Conservation (phyloP, 179 eudicot genomes). For the Pouteria campechiana region DNA sequence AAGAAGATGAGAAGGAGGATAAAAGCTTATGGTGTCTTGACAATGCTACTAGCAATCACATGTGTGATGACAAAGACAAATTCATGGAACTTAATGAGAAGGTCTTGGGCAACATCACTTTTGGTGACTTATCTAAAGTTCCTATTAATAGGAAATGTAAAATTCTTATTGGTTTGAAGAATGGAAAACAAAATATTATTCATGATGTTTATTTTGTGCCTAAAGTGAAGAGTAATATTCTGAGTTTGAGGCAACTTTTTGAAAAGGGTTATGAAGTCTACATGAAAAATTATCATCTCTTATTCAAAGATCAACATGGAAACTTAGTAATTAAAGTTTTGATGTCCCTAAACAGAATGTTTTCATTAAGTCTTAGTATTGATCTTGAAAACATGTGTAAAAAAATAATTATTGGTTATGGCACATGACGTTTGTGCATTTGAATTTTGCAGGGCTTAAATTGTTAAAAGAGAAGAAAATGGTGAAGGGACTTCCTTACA, state of each 20-base stretch:
- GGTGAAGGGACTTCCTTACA: neutral
- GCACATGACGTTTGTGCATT: neutral
- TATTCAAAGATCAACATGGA: neutral
- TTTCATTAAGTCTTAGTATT: neutral
- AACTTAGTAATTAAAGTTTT: neutral
- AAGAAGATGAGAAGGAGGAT: neutral
- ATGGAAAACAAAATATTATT: conserved; percentile 1
- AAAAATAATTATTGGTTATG: neutral
- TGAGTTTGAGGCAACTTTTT: conserved; percentile 4
- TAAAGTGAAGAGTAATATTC: conserved; percentile 1
- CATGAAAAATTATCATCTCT: neutral
- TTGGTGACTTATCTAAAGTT: conserved; percentile 3
- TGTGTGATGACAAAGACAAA: neutral
- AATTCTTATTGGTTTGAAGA: conserved; percentile 1
- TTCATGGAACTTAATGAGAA: neutral
- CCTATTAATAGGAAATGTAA: conserved; percentile 1
- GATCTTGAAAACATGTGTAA: conserved; percentile 1
- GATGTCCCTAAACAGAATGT: neutral
- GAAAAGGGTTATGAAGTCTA: neutral
- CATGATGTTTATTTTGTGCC: neutral
- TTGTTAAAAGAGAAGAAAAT: neutral
- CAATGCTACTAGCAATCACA: conserved; percentile 1
- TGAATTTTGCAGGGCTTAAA: conserved; percentile 1
- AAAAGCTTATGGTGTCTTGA: neutral
- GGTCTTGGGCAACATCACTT: neutral